Evolutionary conservation across 2,329 filamentous ascomycete genomes (phyloP), one percentile per base, ranked within the genome.

Genomic region (Talaromyces sp.): DNA sequence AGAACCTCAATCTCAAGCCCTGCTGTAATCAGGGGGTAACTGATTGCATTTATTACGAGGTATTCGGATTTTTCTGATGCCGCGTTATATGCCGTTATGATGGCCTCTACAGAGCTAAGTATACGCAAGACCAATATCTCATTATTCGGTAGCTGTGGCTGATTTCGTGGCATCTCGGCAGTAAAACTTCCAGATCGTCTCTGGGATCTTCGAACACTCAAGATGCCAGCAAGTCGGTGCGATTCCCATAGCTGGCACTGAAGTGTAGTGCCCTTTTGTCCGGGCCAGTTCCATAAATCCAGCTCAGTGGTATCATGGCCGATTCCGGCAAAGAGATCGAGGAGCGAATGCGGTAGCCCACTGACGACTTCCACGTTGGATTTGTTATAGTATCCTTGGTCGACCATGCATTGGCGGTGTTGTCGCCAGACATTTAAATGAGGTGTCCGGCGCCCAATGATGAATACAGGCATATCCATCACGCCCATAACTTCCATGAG

Each of bases 401-500:
- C 17, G 11, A 15, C 8, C 47, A 60, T 27, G 62, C 6, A 19
- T 19, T 69, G 70, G 33, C 71, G 73, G 45, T 74, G 71, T 2
- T 67, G 67, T 11, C 69, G 68, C 74, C 73, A 75, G 41, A 76
- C 70, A 0, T 72, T 70, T 17, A 74, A 68, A 10, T 56, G 64
- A 8, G 72, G 67, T 1, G 61, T 68, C 13, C 70, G 70, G 1
- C 74, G 69, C 13, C 73, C 73, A 15, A 75, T 59, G 0, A 70
- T 62, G 37, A 74, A 71, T 2, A 69, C 71, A 0, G 70, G 70
- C 10, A 76, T 64, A 54, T 75, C 73, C 72, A 75, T 73, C 1
- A 75, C 67, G 0, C 74, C 73, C 73, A 76, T 73, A 3, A 74
- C 74, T 45, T 75, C 73, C 2, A 74, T 64, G 1, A 74, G 63